Conservation (phyloP, 257 asterid species). For the Forsythia suspensa region DNA sequence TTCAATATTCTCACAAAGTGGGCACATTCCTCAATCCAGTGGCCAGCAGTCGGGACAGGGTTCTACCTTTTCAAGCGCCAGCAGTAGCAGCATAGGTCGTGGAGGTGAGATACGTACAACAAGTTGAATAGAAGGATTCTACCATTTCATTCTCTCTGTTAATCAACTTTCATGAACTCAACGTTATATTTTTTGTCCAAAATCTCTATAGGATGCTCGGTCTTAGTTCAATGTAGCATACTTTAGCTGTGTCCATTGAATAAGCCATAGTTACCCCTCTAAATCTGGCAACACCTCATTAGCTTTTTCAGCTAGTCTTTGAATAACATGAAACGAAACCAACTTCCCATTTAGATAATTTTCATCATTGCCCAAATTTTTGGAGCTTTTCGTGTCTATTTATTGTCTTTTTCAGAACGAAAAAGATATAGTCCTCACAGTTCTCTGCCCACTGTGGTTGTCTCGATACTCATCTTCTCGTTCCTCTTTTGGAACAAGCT, state of each 20-base stretch:
- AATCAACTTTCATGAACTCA: conserved; percentile 19
- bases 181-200: conserved; percentile 40
- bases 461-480: conserved; percentile 30
- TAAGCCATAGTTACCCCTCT: conserved; percentile 33
- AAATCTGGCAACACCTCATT: conserved; percentile 16
- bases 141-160: conserved; percentile 25
- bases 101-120: conserved; percentile 57
- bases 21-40: conserved; percentile 38
- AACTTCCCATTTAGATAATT: conserved; percentile 23
- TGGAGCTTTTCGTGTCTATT: conserved; percentile 51
- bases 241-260: conserved; percentile 42
- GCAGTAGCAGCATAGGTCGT: conserved; percentile 21
- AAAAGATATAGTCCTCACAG: conserved; percentile 31
- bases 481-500: conserved; percentile 32
- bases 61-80: conserved; percentile 25
- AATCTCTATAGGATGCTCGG: conserved; percentile 31
- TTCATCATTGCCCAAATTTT: conserved; percentile 38
- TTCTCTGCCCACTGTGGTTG: conserved; percentile 45
- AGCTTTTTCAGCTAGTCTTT: conserved; percentile 31
- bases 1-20: conserved; percentile 48
- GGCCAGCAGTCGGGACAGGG: conserved; percentile 28
- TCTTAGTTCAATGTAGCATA: conserved; percentile 36
- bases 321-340: conserved; percentile 33
- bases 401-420: conserved; percentile 45
- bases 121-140: conserved; percentile 38